Base-by-base conservation (phyloP, 2,329 filamentous ascomycete genomes). In the Cladosporium sp. region DNA sequence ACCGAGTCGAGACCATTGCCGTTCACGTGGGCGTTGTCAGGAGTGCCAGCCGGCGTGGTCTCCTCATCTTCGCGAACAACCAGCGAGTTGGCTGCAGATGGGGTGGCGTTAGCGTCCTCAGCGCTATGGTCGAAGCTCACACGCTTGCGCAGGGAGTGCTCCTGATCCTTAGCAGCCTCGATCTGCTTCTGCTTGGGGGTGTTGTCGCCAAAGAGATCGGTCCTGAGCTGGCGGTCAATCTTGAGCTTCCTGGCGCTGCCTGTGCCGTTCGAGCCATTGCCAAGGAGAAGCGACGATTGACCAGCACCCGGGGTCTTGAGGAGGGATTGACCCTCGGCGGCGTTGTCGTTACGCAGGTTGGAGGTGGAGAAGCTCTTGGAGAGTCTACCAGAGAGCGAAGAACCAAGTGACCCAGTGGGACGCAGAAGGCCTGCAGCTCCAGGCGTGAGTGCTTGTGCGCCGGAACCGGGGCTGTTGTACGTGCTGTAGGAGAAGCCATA, bases 401-500 rank as follows among this genome's bases (percentile, higher is more conserved):
- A 63, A 54, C 82, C 82, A 39, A 88, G 73, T 63, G 83, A 86
- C n/a, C 83, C 77, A 47, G 77, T 78, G 20, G 66, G 66, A 47
- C 71, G 71, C 15, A 86, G 69, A 30, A 91, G 69, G 63, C 84
- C 90, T 63, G 82, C 82, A 19, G 82, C 80, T 15, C 77, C 78
- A 32, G 81, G 83, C 4, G 88, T 86, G 6, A 87, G 86, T 67
- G 85, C 89, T 58, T 61, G 50, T 53, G 47, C 64, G 4, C 60
- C 60, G 20, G 64, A 66, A 30, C 77, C 83, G 5, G 92, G 90
- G 1, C 87, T 91, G 39, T 89, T 89, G 61, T 95, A 96, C 2
- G 85, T 90, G 57, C 90, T 95, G 70, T 96, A 96, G 2, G 87
- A 90, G 67, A 96, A 95, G 2, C 92, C 92, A 64, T 89, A 96